Evolutionary conservation across 1,139 yeast genomes (phyloP).

Genomic region (Kodamaea sp.): DNA sequence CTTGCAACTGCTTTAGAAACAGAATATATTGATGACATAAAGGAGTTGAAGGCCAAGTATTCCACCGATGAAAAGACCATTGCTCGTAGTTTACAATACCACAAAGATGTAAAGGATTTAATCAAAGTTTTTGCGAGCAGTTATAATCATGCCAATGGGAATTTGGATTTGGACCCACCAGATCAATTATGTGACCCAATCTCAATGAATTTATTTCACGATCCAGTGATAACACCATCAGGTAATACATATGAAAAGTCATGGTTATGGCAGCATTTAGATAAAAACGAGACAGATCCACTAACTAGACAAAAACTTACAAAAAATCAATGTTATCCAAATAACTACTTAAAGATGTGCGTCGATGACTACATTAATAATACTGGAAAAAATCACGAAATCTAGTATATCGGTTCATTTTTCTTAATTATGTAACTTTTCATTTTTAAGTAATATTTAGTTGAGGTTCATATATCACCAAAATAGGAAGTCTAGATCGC

Average conservation of each 20-base stretch:
- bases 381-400: neutral
- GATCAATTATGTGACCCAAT: slow-evolving; percentile 47
- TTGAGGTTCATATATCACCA: neutral
- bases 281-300: slow-evolving; percentile 36
- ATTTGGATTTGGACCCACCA: slow-evolving; percentile 28
- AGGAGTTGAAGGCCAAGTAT: slow-evolving; percentile 10
- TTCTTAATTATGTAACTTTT: no score
- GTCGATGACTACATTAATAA: slow-evolving; percentile 10
- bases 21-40: slow-evolving; percentile 16
- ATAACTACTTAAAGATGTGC: slow-evolving; percentile 14
- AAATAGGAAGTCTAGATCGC: no score
- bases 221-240: slow-evolving; percentile 48
- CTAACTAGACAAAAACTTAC: slow-evolving; percentile 21
- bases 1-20: slow-evolving; percentile 20
- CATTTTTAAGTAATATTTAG: slow-evolving; percentile 1
- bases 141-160: slow-evolving; percentile 14
- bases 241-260: slow-evolving; percentile 47
- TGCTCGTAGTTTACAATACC: slow-evolving; percentile 16
- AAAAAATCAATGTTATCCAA: slow-evolving; percentile 19
- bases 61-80: slow-evolving; percentile 7
- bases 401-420: neutral
- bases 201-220: slow-evolving; percentile 38
- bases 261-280: slow-evolving; percentile 36
- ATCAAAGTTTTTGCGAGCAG: slow-evolving; percentile 21
- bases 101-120: slow-evolving; percentile 22